These are phyloP conservation scores for Aspergillus puulaauensis DNA, from an alignment of 2,329 filamentous ascomycete species.

Conservation along the genomic window DNA sequence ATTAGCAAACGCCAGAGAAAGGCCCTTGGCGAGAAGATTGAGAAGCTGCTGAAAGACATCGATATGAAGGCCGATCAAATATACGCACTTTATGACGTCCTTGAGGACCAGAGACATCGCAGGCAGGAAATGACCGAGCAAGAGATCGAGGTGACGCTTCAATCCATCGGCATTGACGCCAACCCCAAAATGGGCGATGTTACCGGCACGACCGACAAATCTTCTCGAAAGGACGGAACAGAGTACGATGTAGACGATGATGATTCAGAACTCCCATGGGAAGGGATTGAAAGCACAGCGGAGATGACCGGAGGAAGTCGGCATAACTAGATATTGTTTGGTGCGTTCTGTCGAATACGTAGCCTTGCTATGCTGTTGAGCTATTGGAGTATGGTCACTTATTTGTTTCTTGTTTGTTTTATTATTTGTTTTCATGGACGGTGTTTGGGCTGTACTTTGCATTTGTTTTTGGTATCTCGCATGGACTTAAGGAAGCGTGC, in stretches of 20 bases:
- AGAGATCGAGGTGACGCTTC: constrained; percentile 64
- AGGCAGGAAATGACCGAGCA: constrained; percentile 64
- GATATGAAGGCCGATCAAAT: constrained; percentile 77
- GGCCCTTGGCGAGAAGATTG: constrained; percentile 60
- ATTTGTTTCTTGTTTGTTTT: neutral
- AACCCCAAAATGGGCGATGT: constrained; percentile 20
- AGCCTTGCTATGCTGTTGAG: neutral
- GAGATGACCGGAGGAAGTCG: constrained; percentile 33
- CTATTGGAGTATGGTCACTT: neutral
- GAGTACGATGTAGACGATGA: constrained; percentile 32
- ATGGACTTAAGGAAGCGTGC: constrained; percentile 5
- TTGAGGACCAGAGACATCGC: constrained; percentile 72
- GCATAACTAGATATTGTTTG: constrained; percentile 13
- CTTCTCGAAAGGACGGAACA: constrained; percentile 19
- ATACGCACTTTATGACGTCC: constrained; percentile 78
- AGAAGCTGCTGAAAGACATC: constrained; percentile 61
- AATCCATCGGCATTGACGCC: constrained; percentile 42
- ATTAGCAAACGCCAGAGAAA: constrained; percentile 65
- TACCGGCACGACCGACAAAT: constrained; percentile 31
- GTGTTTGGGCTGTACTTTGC: neutral
- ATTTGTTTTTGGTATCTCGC: constrained; percentile 6
- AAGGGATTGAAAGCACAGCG: constrained; percentile 44
- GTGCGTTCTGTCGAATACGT: neutral
- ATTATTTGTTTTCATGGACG: neutral
- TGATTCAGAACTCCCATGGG: constrained; percentile 43